These are phyloP conservation scores for Citrus hindsii DNA, from an alignment of 345 rosid species.

Conservation along the genomic window DNA sequence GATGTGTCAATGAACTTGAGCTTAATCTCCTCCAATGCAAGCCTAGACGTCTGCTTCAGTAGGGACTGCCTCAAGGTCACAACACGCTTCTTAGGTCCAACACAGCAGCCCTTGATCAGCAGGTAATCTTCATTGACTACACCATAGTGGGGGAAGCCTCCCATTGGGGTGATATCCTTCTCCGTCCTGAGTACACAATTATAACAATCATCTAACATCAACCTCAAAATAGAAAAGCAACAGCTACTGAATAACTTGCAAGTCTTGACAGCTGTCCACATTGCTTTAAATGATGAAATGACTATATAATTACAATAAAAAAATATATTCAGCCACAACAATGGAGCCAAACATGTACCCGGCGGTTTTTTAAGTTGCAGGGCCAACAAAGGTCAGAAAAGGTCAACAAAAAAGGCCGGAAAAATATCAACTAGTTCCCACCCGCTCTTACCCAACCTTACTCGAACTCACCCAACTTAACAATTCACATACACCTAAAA, in stretches of 20 bases:
- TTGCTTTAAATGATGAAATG: too few species aligned
- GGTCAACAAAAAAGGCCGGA: too few species aligned
- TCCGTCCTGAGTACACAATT: conserved; percentile 41
- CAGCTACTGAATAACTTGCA: too few species aligned
- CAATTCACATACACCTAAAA: too few species aligned
- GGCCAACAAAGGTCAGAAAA: neutral
- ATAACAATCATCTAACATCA: neutral
- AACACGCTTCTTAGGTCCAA: conserved; percentile 90
- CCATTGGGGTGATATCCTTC: conserved; percentile 88
- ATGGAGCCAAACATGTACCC: too few species aligned
- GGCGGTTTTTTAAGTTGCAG: neutral
- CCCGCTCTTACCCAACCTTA: too few species aligned
- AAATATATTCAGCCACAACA: too few species aligned
- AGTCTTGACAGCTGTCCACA: too few species aligned
- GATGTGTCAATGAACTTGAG: conserved; percentile 76
- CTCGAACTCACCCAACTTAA: too few species aligned
- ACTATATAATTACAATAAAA: too few species aligned
- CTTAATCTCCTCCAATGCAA: conserved; percentile 68
- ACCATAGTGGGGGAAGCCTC: conserved; percentile 93
- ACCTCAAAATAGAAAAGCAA: neutral
- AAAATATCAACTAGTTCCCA: too few species aligned
- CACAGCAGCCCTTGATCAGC: conserved; percentile 86
- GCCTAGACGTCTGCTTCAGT: conserved; percentile 67
- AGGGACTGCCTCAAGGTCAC: conserved; percentile 79
- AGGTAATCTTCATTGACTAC: conserved; percentile 77